Conservation (phyloP, 352 stramenopile genomes). For the Plasmopara muralis region DNA sequence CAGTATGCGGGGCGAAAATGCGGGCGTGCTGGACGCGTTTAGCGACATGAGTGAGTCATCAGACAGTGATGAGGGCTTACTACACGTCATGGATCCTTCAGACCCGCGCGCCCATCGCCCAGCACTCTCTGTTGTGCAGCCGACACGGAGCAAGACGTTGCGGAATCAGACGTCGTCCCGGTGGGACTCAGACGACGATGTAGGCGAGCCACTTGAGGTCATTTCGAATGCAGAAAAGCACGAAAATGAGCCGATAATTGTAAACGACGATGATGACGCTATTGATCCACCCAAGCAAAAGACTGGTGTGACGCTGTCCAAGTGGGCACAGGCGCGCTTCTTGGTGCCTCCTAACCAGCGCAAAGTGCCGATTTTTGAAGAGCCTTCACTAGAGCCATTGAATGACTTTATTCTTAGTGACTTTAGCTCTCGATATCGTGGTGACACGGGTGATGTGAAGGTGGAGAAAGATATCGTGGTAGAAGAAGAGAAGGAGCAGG, state of each 20-base stretch:
- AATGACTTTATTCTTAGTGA: conserved; percentile 82
- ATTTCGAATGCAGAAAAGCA: conserved; percentile 19
- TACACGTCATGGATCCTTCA: conserved; percentile 72
- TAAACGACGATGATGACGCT: conserved; percentile 19
- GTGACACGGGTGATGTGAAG: conserved; percentile 35
- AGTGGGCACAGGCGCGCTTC: conserved; percentile 67
- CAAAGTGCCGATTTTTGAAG: conserved; percentile 44
- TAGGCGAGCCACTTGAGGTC: conserved; percentile 38
- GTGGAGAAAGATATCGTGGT: conserved; percentile 40
- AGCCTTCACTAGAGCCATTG: conserved; percentile 65
- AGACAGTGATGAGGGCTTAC: conserved; percentile 41
- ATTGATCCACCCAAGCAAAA: conserved; percentile 3
- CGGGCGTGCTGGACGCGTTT: conserved; percentile 27
- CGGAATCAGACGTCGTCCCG: conserved; percentile 33
- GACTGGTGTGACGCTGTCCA: conserved; percentile 46
- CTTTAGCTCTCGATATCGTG: conserved; percentile 67
- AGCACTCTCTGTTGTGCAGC: conserved; percentile 24
- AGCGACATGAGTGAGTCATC: conserved; percentile 24
- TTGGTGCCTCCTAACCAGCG: conserved; percentile 50
- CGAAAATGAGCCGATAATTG: conserved; percentile 7
- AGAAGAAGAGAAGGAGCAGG: conserved; percentile 23
- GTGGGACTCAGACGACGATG: conserved; percentile 59
- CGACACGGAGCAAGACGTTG: conserved; percentile 18
- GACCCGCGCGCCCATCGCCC: conserved; percentile 56
- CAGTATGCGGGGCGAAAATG: conserved; percentile 34